Conservation (phyloP, 306 rosid genomes). For the Cucurbita moschata region DNA sequence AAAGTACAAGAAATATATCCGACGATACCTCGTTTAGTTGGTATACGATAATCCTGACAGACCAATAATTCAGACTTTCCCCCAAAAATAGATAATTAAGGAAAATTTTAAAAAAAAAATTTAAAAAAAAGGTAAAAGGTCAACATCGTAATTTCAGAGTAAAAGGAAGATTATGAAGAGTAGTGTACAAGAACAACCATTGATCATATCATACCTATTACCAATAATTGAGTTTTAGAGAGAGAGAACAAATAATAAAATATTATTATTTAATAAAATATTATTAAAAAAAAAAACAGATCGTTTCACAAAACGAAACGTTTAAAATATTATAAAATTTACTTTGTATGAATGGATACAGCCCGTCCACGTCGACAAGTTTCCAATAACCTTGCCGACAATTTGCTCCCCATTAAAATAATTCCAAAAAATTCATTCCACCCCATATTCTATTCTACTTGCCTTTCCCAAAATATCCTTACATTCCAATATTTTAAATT, state of each 20-base stretch:
- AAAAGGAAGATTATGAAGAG: not conserved
- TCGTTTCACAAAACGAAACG: too few relatives aligned
- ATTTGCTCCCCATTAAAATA: not conserved
- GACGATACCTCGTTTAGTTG: not conserved
- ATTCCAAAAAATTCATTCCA: not conserved
- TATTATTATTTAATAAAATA: not conserved
- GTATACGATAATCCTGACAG: not conserved
- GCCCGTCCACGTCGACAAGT: constrained; percentile 54
- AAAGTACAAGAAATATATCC: not conserved
- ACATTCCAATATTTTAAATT: not conserved
- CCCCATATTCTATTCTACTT: not conserved
- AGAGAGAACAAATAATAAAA: not conserved
- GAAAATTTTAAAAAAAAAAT: not conserved
- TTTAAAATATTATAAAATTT: not conserved
- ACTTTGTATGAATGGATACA: constrained; percentile 44
- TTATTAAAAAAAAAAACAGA: too few relatives aligned
- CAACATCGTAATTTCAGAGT: not conserved
- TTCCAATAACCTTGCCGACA: constrained; percentile 4
- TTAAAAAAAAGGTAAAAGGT: not conserved
- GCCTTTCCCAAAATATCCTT: not conserved
- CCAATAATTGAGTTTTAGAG: constrained; percentile 19
- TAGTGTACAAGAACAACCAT: not conserved
- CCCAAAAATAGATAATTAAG: not conserved
- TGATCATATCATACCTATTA: not conserved
- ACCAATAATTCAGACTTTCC: not conserved